phyloP scores from a whole-genome alignment of 1,139 yeast genomes.

The Saccharomyces hybrid region DNA sequence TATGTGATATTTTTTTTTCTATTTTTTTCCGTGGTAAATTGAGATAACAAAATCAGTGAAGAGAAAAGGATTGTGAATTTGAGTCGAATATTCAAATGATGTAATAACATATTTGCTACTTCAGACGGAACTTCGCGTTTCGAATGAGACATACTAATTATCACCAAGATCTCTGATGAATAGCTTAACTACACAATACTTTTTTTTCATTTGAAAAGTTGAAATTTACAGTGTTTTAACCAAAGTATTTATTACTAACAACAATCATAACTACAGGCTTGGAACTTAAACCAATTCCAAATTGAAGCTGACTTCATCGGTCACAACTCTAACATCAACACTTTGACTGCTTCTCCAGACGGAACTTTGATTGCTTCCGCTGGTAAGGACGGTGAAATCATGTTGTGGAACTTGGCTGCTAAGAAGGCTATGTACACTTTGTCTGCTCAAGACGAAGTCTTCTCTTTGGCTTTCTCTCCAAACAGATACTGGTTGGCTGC shows the following conservation, averaged over 20 bases:
- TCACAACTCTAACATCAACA: slow-evolving; percentile 98
- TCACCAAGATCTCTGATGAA: slow-evolving; percentile 98
- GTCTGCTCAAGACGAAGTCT: slow-evolving; percentile 93
- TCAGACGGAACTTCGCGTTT: slow-evolving; percentile 65
- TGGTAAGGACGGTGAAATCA: slow-evolving; percentile 98
- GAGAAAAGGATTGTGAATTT: background rate
- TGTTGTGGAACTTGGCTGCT: slow-evolving; percentile 95
- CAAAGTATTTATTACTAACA: background rate
- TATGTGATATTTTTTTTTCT: slow-evolving; percentile 45
- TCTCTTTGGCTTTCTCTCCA: slow-evolving; percentile 99
- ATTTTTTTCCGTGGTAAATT: slow-evolving; percentile 9
- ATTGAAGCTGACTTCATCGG: slow-evolving; percentile 96
- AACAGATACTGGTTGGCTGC: slow-evolving; percentile 99
- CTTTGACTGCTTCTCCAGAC: slow-evolving; percentile 98
- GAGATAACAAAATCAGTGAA: background rate
- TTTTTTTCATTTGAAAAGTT: background rate
- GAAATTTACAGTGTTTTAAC: background rate
- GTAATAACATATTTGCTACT: slow-evolving; percentile 91
- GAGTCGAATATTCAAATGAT: slow-evolving; percentile 43
- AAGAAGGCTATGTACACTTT: slow-evolving; percentile 89
- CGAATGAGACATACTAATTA: slow-evolving; percentile 90
- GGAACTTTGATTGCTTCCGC: slow-evolving; percentile 99
- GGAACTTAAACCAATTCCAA: slow-evolving; percentile 85
- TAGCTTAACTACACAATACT: background rate
- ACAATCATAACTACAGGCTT: slow-evolving; percentile 48